These are phyloP conservation scores for Moricandia arvensis DNA, from an alignment of 345 rosid species.

Conservation along the genomic window DNA sequence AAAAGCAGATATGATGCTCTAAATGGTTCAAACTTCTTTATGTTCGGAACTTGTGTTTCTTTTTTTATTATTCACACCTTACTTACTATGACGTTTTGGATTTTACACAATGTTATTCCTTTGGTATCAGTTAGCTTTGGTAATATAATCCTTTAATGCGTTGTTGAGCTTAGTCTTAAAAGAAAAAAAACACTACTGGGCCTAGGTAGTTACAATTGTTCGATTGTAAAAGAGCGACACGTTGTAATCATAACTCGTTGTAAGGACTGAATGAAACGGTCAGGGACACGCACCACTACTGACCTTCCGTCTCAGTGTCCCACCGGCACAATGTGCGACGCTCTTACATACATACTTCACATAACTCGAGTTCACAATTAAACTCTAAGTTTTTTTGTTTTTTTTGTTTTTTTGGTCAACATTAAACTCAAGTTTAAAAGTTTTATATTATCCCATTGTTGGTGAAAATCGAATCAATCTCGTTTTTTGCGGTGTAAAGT, in stretches of 20 bases:
- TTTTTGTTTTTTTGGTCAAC: too few relatives aligned
- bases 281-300: neutral
- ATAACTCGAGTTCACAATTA: neutral
- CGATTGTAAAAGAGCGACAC: neutral
- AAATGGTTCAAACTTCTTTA: neutral
- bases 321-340: neutral
- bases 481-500: neutral
- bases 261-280: slow-evolving; percentile 4
- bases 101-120: neutral
- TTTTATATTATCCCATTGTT: neutral
- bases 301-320: slow-evolving; percentile 3
- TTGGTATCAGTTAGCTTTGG: neutral
- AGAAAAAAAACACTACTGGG: neutral
- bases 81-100: too few relatives aligned
- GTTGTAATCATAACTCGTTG: neutral
- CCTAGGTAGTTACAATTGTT: neutral
- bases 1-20: slow-evolving; percentile 78
- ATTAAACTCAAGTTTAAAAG: neutral
- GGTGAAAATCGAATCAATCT: slow-evolving; percentile 12
- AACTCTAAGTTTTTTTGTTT: too few relatives aligned
- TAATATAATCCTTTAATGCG: neutral
- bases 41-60: neutral
- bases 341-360: neutral
- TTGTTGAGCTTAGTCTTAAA: neutral
- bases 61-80: too few relatives aligned